Evolutionary conservation across 169 alveolate genomes (phyloP).

Genomic region (Cyclospora cayetanensis): DNA sequence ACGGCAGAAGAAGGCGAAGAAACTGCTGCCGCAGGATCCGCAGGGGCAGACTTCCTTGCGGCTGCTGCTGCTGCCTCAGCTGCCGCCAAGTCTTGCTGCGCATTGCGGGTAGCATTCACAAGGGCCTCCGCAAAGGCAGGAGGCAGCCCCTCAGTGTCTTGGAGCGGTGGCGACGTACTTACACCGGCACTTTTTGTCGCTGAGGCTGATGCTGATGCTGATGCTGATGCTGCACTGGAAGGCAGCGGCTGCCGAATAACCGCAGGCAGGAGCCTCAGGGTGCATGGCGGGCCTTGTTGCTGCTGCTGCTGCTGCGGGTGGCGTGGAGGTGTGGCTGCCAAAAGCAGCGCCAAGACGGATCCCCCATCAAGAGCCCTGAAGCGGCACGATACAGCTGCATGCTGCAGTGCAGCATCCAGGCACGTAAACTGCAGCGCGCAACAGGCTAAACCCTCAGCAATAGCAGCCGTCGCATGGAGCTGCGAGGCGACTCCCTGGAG

Average conservation of each 20-base stretch:
- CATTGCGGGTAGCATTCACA: neutral
- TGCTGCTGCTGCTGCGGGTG: neutral
- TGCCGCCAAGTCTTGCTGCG: neutral
- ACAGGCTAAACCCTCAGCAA: neutral
- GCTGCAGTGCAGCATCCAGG: neutral
- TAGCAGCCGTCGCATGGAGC: neutral
- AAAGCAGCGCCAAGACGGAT: neutral
- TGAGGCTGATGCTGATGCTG: neutral
- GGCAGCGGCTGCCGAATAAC: neutral
- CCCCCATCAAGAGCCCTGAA: neutral
- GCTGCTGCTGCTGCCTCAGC: slow-evolving; percentile 21
- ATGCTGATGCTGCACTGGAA: neutral
- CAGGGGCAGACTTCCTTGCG: neutral
- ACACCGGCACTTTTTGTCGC: slow-evolving; percentile 27
- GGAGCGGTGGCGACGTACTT: neutral
- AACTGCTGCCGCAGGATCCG: neutral
- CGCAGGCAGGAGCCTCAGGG: neutral
- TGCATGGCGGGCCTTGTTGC: neutral
- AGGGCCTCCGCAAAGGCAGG: neutral
- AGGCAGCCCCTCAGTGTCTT: neutral
- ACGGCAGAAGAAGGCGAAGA: too few species aligned
- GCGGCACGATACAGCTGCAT: neutral
- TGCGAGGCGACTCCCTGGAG: neutral
- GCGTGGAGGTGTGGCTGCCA: neutral
- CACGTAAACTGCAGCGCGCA: neutral